Base-by-base conservation (phyloP, 495 filamentous ascomycete species). In the Aspergillus hancockii region DNA sequence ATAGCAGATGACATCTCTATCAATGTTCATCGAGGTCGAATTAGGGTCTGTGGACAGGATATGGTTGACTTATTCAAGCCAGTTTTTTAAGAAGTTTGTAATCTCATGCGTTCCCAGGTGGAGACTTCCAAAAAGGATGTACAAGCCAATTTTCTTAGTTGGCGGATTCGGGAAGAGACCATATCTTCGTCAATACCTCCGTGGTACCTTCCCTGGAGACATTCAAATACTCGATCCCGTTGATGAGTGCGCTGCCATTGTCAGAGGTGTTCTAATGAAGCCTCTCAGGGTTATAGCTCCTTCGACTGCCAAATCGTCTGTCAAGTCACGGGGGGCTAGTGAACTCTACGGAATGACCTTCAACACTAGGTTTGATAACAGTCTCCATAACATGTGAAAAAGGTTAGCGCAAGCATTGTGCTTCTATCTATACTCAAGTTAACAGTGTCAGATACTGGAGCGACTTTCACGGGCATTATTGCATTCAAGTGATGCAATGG, bases 91-190 rank as follows among this genome's bases (percentile, higher is more conserved):
- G 63, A 59, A 0, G 60, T 68, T 4, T 55, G 60, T 30, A 62
- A 68, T 50, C 50, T 65, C 25, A 69, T 71, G 18, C 58, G 59
- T 21, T 21, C 60, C 12, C 62, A 67, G 40, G 58, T 67, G 7
- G 12, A 25, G 6, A 46, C 49, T 3, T 65, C 61, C 1, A 41
- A 21, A 3, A 53, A 58, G 4, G 38, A 63, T 7, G 59, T 77
- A 16, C n/a, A 72, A 62, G 52, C 83, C 86, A 18, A 83, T 90
- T 54, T 81, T 89, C 55, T 75, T 90, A 19, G 87, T 90, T 9
- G 87, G 87, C 49, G 86, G 86, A 9, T 89, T 89, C 67, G 87
- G 87, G 0, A 83, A 88, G 65, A 88, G 81, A 63, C 81, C 83
- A 31, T 89, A 88, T 65, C 79, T 89, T 4, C 68, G 67, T 45